Conservation (phyloP, 1,284 basidiomycete genomes). For the Malassezia furfur region DNA sequence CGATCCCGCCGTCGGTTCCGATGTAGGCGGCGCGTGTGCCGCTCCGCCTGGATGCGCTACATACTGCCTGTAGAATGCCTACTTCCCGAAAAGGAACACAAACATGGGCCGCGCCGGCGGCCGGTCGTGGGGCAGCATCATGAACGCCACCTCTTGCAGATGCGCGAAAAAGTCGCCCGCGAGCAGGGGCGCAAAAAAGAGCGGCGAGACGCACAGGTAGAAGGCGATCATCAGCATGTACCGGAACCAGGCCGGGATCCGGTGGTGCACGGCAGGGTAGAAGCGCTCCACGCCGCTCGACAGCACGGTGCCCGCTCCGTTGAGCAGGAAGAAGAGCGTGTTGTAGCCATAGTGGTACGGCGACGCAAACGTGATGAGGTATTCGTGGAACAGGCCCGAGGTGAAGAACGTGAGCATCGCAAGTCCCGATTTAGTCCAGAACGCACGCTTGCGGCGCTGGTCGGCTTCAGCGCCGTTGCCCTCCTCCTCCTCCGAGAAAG, state of each 20-base stretch:
- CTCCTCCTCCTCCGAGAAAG: background rate
- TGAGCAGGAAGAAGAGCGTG: constrained; percentile 43
- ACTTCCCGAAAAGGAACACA: constrained; percentile 36
- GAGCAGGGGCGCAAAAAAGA: constrained; percentile 45
- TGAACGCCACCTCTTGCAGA: constrained; percentile 35
- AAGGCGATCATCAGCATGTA: constrained; percentile 32
- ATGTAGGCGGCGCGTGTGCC: constrained; percentile 21
- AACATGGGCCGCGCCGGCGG: constrained; percentile 29
- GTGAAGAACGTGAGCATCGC: constrained; percentile 36
- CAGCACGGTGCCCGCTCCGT: constrained; percentile 38
- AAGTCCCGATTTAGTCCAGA: constrained; percentile 34
- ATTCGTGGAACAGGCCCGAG: constrained; percentile 43
- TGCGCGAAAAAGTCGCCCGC: constrained; percentile 37
- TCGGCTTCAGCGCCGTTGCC: constrained; percentile 1
- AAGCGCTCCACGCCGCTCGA: constrained; percentile 36
- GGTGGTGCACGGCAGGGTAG: constrained; percentile 28
- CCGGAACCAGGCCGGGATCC: constrained; percentile 29
- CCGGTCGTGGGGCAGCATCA: constrained; percentile 25
- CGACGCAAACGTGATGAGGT: constrained; percentile 34
- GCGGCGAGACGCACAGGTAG: constrained; percentile 30
- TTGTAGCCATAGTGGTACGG: constrained; percentile 29
- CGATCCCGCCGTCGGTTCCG: constrained; percentile 41
- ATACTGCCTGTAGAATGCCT: background rate
- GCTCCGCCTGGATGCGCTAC: background rate
- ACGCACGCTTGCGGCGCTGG: constrained; percentile 16